Conservation (phyloP, 2,329 filamentous ascomycete species). For the Fusarium sp. region DNA sequence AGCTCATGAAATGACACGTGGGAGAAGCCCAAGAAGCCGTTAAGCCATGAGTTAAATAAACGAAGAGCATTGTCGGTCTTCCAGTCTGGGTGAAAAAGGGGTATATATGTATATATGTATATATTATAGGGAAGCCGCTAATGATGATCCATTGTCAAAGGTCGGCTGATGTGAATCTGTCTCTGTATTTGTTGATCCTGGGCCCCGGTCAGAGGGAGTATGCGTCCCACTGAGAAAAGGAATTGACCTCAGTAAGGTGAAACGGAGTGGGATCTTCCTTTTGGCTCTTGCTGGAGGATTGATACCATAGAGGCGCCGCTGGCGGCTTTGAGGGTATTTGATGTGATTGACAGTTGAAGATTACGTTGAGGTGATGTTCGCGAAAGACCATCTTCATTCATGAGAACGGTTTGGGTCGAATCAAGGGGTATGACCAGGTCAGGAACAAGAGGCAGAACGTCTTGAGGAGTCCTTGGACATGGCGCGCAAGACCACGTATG, state of each 20-base stretch:
- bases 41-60: background rate
- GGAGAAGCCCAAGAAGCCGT: background rate
- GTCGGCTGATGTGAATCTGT: background rate
- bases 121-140: background rate
- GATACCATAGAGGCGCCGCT: background rate
- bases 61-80: background rate
- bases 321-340: background rate
- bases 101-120: background rate
- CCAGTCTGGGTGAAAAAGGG: background rate
- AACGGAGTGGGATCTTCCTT: background rate
- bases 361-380: too few species aligned
- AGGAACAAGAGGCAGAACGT: background rate
- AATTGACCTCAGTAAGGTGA: background rate
- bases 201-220: background rate
- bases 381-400: too few species aligned
- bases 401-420: too few species aligned
- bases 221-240: background rate
- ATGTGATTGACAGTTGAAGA: background rate
- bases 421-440: too few species aligned
- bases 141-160: background rate
- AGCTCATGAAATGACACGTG: background rate
- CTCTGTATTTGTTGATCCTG: background rate
- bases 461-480: background rate
- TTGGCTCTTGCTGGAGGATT: background rate
- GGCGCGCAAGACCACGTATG: background rate